A percentile compares a stretch with the other conserved stretches of the same genome.
These are phyloP conservation scores for Aspergillus pseudoterreus DNA, from an alignment of 2,329 filamentous ascomycete genomes.

Conservation along the genomic window DNA sequence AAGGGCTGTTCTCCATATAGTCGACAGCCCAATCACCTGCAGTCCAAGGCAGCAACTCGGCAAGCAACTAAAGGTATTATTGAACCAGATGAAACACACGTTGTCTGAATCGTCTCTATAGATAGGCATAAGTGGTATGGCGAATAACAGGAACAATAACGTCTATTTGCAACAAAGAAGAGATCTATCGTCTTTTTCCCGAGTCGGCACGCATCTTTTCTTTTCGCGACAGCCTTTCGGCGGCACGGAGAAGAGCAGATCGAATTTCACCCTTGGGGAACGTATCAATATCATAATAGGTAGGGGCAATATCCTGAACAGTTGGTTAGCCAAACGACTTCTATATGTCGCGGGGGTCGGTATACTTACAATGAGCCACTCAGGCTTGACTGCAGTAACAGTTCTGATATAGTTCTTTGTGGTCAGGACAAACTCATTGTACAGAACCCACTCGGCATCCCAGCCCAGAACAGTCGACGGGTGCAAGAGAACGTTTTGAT, in stretches of 20 bases:
- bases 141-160: background rate
- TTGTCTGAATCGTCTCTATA: background rate
- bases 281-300: constrained; percentile 80
- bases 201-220: constrained; percentile 46
- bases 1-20: no score
- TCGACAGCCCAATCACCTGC: no score
- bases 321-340: constrained; percentile 27
- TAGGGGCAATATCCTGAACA: constrained; percentile 79
- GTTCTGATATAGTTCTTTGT: constrained; percentile 98
- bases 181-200: constrained; percentile 28
- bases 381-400: constrained; percentile 83
- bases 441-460: constrained; percentile 94
- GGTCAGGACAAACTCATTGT: constrained; percentile 97
- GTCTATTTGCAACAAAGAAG: constrained; percentile 7
- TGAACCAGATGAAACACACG: no score
- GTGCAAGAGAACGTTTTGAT: constrained; percentile 88
- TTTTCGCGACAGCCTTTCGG: constrained; percentile 54
- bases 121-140: background rate
- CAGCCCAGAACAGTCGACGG: constrained; percentile 85
- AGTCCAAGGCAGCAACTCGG: no score
- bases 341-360: background rate
- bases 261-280: constrained; percentile 87
- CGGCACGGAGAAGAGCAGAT: constrained; percentile 55
- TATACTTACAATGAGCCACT: constrained; percentile 88
- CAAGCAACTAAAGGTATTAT: no score